These are phyloP conservation scores for Vicia faba DNA, from an alignment of 306 rosid genomes.

Conservation along the genomic window DNA sequence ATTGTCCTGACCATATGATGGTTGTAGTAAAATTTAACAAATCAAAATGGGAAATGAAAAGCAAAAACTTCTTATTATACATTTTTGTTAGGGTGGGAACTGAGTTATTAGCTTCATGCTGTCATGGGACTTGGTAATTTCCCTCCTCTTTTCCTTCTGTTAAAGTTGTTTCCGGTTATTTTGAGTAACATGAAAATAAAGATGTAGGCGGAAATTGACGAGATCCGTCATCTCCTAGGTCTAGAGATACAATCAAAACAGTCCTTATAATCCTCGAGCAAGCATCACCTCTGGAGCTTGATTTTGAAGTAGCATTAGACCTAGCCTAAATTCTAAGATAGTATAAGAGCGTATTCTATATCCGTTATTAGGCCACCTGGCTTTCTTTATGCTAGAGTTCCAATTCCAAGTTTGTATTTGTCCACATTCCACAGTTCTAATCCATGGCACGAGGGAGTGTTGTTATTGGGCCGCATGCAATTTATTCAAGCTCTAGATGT, in stretches of 20 bases:
- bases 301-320: slow-evolving; percentile 1
- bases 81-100: slow-evolving; percentile 4
- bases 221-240: background rate
- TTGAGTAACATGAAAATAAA: slow-evolving; percentile 21
- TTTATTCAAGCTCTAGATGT: background rate
- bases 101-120: slow-evolving; percentile 10
- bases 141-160: background rate
- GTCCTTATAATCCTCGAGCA: background rate
- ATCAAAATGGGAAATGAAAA: slow-evolving; percentile 23
- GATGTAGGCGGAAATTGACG: slow-evolving; percentile 16
- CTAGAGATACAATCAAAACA: background rate
- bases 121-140: background rate
- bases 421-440: background rate
- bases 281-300: slow-evolving; percentile 2
- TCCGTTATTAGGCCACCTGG: background rate
- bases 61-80: background rate
- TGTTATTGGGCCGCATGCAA: background rate
- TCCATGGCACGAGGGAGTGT: background rate
- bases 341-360: slow-evolving; percentile 8
- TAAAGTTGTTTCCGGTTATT: slow-evolving; percentile 30
- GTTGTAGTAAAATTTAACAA: slow-evolving; percentile 12
- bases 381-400: background rate
- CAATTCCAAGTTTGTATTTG: background rate
- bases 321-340: background rate
- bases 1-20: slow-evolving; percentile 1